These are phyloP conservation scores for Coccomyxa subellipsoidea DNA, from an alignment of 163 green algal species.

Conservation along the genomic window DNA sequence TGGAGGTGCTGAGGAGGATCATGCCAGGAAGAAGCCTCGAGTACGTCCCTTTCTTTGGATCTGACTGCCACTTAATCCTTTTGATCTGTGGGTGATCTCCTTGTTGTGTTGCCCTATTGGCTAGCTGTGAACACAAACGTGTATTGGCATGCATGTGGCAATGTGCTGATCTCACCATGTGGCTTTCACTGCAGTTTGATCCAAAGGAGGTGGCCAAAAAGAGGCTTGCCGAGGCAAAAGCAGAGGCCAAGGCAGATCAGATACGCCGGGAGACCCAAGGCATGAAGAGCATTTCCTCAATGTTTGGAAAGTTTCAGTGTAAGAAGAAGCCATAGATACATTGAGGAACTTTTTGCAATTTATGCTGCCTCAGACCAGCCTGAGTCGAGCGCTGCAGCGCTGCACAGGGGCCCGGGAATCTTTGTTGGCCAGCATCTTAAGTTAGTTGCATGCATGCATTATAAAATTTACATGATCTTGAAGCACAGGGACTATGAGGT, in stretches of 20 bases:
- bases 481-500: too few relatives aligned
- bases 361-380: too few relatives aligned
- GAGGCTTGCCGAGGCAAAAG: not conserved
- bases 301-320: not conserved
- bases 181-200: not conserved
- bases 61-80: not conserved
- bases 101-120: too few relatives aligned
- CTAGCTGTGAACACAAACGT: too few relatives aligned
- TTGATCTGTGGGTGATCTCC: too few relatives aligned
- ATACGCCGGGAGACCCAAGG: not conserved
- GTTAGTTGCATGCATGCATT: too few relatives aligned
- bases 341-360: too few relatives aligned
- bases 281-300: constrained; percentile 6
- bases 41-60: not conserved
- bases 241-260: constrained; percentile 5
- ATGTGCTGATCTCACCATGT: not conserved
- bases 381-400: too few relatives aligned
- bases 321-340: constrained; percentile 6
- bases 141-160: too few relatives aligned
- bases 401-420: too few relatives aligned
- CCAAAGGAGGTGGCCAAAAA: constrained; percentile 5
- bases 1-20: not conserved
- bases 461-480: too few relatives aligned
- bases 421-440: too few relatives aligned
- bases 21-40: not conserved